phyloP scores from a whole-genome alignment of 768 basidiomycete genomes.

The Thelephora aurantiotincta region DNA sequence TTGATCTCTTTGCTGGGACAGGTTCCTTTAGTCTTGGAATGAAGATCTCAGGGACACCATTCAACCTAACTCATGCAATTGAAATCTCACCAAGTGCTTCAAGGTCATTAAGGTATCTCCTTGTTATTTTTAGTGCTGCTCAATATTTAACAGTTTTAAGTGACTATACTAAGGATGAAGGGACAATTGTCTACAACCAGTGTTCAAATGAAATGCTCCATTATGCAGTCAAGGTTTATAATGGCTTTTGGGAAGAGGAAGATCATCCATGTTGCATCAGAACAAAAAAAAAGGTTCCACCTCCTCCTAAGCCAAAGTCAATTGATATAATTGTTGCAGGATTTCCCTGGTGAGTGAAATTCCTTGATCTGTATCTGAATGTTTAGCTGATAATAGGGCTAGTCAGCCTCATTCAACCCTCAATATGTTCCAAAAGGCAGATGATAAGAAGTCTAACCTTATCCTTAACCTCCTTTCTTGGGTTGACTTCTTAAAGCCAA shows the following conservation, averaged over 20 bases:
- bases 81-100: constrained; percentile 72
- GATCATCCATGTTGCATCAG: constrained; percentile 8
- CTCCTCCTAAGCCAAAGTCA: constrained; percentile 35
- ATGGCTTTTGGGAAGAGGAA: constrained; percentile 2
- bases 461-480: constrained; percentile 42
- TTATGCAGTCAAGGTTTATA: constrained; percentile 39
- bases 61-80: constrained; percentile 49
- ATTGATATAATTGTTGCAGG: constrained; percentile 55
- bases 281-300: constrained; percentile 22
- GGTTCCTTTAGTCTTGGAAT: constrained; percentile 55
- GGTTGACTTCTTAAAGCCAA: constrained; percentile 26
- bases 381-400: neutral
- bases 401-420: constrained; percentile 65
- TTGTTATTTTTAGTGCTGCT: constrained; percentile 1
- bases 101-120: constrained; percentile 40
- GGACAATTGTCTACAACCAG: constrained; percentile 48
- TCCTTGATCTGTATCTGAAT: neutral
- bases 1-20: constrained; percentile 30
- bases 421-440: constrained; percentile 57
- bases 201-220: constrained; percentile 52
- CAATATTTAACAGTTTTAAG: too few species aligned
- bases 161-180: constrained; percentile 21
- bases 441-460: constrained; percentile 55
- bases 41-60: constrained; percentile 30
- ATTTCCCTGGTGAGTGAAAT: constrained; percentile 50